Percentiles rank a stretch among this genome's conserved stretches.
phyloP scores from a whole-genome alignment of 2,329 filamentous ascomycete genomes.

The Torrubiella hemipterigena region DNA sequence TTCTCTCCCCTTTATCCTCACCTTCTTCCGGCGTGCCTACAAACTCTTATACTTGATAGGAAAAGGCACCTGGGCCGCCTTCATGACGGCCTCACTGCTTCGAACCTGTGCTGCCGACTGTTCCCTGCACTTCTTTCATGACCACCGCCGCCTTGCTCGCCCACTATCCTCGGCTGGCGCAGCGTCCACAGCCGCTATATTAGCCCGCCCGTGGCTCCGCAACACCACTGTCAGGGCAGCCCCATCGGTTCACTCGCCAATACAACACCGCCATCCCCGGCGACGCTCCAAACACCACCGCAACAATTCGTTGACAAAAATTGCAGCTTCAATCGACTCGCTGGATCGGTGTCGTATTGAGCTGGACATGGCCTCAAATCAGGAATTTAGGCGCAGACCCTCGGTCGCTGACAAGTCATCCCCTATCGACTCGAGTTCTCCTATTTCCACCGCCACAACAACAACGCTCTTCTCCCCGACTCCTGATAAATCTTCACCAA shows the following conservation, averaged over 20 bases:
- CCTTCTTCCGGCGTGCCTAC: too few relatives aligned
- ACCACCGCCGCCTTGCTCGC: conserved; percentile 27
- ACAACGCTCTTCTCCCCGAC: conserved; percentile 12
- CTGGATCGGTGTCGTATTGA: conserved; percentile 14
- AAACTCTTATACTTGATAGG: too few relatives aligned
- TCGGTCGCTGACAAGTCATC: conserved; percentile 23
- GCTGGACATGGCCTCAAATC: conserved; percentile 21
- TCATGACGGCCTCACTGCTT: conserved; percentile 36
- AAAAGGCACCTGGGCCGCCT: too few relatives aligned
- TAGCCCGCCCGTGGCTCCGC: conserved; percentile 26
- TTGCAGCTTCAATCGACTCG: too few relatives aligned
- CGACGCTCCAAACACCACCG: conserved; percentile 14
- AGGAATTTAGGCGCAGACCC: conserved; percentile 26
- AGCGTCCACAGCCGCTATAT: conserved; percentile 20
- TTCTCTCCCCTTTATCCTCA: too few relatives aligned
- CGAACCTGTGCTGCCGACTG: conserved; percentile 34
- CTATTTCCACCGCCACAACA: conserved; percentile 11
- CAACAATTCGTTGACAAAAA: conserved; percentile 18
- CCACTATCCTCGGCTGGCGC: conserved; percentile 25
- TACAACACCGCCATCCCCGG: conserved; percentile 13
- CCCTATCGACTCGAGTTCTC: conserved; percentile 15
- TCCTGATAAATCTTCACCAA: conserved; percentile 9
- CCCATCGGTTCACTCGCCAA: background rate
- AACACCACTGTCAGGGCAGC: conserved; percentile 13
- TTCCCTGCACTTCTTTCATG: conserved; percentile 31